Conservation (phyloP, 2,329 filamentous ascomycete genomes). For the Calonectria pseudoturangicola region DNA sequence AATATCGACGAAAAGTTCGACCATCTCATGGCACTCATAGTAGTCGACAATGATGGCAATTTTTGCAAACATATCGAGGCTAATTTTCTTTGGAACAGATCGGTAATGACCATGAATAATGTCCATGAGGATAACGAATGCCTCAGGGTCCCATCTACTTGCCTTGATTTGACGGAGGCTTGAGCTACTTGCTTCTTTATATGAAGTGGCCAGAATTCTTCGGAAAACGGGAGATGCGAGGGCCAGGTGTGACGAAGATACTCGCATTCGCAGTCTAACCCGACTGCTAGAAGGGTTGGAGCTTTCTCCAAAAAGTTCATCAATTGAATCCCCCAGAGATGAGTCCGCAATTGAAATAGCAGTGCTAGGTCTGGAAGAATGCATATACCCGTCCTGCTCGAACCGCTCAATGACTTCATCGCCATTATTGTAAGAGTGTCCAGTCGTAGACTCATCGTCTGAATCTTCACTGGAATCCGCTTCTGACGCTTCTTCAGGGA, state of each 20-base stretch:
- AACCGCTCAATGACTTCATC: conserved; percentile 18
- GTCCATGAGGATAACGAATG: conserved; percentile 54
- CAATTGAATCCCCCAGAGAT: neutral
- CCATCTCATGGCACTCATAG: conserved; percentile 54
- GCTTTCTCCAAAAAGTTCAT: conserved; percentile 10
- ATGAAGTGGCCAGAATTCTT: conserved; percentile 40
- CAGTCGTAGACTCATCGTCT: conserved; percentile 2
- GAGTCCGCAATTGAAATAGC: neutral
- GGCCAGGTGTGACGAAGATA: conserved; percentile 55
- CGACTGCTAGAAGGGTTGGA: conserved; percentile 1
- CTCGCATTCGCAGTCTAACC: conserved; percentile 20
- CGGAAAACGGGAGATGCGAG: conserved; percentile 56
- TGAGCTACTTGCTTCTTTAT: conserved; percentile 4
- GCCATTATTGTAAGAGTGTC: neutral
- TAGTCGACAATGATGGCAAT: conserved; percentile 57
- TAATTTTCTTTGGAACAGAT: conserved; percentile 47
- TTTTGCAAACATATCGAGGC: conserved; percentile 52
- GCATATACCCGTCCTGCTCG: neutral
- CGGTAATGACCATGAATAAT: conserved; percentile 55
- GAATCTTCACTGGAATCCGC: conserved; percentile 1
- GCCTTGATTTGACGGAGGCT: conserved; percentile 37
- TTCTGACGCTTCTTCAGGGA: neutral
- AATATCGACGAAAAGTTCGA: conserved; percentile 38
- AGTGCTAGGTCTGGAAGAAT: neutral
- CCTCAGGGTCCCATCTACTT: conserved; percentile 54